These are phyloP conservation scores for Suillus tomentosus DNA, from an alignment of 768 basidiomycete species.

Conservation along the genomic window DNA sequence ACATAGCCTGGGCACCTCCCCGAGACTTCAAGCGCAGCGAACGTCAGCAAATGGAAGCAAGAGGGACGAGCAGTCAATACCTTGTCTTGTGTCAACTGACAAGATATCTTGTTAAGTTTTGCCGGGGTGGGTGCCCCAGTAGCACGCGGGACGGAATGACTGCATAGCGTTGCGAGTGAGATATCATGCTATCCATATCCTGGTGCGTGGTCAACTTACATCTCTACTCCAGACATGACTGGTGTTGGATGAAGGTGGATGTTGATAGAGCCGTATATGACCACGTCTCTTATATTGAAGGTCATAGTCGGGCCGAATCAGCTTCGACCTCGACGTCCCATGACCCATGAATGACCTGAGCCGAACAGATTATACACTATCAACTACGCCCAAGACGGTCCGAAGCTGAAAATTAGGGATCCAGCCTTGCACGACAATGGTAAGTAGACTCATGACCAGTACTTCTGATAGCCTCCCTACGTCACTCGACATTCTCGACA, in stretches of 20 bases:
- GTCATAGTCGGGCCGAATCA: slow-evolving; percentile 15
- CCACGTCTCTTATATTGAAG: slow-evolving; percentile 20
- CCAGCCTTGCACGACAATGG: neutral
- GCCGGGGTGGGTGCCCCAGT: slow-evolving; percentile 34
- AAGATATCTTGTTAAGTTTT: slow-evolving; percentile 75
- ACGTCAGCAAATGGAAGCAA: slow-evolving; percentile 10
- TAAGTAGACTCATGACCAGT: slow-evolving; percentile 4
- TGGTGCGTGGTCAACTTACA: slow-evolving; percentile 40
- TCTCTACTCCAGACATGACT: slow-evolving; percentile 62
- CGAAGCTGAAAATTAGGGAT: neutral
- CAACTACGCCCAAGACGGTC: slow-evolving; percentile 17
- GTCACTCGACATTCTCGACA: neutral
- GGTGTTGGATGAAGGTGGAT: slow-evolving; percentile 8
- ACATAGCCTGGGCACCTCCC: slow-evolving; percentile 86
- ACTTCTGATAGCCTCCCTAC: neutral
- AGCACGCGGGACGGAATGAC: slow-evolving; percentile 24
- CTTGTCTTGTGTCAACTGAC: slow-evolving; percentile 77
- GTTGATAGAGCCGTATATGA: neutral
- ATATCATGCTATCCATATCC: neutral
- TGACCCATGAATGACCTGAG: slow-evolving; percentile 16
- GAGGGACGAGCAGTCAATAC: slow-evolving; percentile 31
- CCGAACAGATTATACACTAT: slow-evolving; percentile 4
- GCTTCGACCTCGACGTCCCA: slow-evolving; percentile 15
- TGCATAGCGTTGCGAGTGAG: slow-evolving; percentile 15
- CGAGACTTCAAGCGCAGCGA: slow-evolving; percentile 40